These are phyloP conservation scores for Stylonectria norvegica DNA, from an alignment of 2,329 filamentous ascomycete species.

Conservation along the genomic window DNA sequence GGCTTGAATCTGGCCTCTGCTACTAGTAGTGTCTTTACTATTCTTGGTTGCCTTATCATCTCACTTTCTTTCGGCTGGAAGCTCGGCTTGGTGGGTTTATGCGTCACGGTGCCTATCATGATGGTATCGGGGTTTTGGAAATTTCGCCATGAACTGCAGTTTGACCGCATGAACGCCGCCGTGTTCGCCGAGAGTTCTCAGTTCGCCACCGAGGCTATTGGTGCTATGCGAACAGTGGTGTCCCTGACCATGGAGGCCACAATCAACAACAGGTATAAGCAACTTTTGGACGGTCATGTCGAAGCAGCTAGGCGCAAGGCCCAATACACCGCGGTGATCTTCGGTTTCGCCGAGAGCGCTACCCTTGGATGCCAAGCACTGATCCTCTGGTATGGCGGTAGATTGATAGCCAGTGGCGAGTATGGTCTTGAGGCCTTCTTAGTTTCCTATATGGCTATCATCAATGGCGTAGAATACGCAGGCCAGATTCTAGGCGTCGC, in stretches of 20 bases:
- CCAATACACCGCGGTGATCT: conserved; percentile 31
- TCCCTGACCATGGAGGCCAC: conserved; percentile 57
- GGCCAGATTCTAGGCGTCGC: conserved; percentile 15
- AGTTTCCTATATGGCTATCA: conserved; percentile 49
- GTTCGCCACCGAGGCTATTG: conserved; percentile 60
- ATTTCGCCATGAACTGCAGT: conserved; percentile 49
- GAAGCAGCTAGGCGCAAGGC: conserved; percentile 30
- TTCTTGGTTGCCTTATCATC: conserved; percentile 29
- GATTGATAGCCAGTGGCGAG: conserved; percentile 21
- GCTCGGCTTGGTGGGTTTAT: conserved; percentile 36
- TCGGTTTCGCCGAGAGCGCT: conserved; percentile 38
- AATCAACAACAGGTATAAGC: conserved; percentile 42
- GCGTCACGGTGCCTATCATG: conserved; percentile 33
- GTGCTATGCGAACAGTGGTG: conserved; percentile 60
- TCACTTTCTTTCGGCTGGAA: conserved; percentile 36
- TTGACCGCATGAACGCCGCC: conserved; percentile 54
- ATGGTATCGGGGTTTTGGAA: conserved; percentile 34
- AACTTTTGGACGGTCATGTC: conserved; percentile 35
- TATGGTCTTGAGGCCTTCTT: conserved; percentile 48
- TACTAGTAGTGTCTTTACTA: conserved; percentile 28
- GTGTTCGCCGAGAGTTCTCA: conserved; percentile 60
- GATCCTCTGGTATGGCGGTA: conserved; percentile 49
- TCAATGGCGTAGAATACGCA: conserved; percentile 47
- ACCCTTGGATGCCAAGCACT: conserved; percentile 44
- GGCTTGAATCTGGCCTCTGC: conserved; percentile 30